Evolutionary conservation across 176 grass and related monocot genomes (phyloP).

Genomic region (Rhynchospora tenuis): DNA sequence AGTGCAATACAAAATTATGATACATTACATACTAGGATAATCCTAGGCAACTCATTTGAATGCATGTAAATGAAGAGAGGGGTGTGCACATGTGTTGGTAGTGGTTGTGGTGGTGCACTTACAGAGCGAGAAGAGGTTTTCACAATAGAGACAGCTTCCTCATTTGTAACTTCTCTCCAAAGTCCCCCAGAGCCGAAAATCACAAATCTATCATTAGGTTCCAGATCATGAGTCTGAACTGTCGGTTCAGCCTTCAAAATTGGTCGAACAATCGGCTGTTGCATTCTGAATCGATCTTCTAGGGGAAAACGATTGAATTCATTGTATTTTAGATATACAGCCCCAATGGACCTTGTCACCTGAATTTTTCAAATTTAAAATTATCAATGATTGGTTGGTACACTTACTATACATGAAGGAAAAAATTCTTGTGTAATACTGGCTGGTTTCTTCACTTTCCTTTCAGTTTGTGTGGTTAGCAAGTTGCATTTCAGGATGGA

Average conservation of each 20-base stretch:
- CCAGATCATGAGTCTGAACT: constrained; percentile 17
- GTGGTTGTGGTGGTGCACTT: constrained; percentile 1
- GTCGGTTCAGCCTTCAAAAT: constrained; percentile 41
- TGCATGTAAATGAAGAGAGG: no score
- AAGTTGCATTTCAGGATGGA: no score
- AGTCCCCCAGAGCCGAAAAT: constrained; percentile 52
- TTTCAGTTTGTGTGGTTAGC: no score
- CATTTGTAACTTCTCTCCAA: constrained; percentile 44
- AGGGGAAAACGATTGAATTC: constrained; percentile 42
- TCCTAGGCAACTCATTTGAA: no score
- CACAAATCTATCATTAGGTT: constrained; percentile 35
- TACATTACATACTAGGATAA: not conserved
- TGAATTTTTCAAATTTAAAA: not conserved
- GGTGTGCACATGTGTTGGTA: no score
- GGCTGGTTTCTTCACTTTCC: no score
- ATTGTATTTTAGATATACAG: constrained; percentile 37
- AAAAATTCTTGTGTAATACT: no score
- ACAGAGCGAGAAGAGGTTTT: constrained; percentile 31
- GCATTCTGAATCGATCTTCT: constrained; percentile 20
- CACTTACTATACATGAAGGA: no score
- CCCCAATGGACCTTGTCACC: constrained; percentile 43
- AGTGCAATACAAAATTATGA: not conserved
- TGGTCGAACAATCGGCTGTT: constrained; percentile 29
- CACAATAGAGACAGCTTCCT: constrained; percentile 38
- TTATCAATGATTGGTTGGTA: no score